Evolutionary conservation across 805 yeast species (phyloP), one percentile per base, ranked within the genome.

Genomic region (Lachancea thermotolerans): DNA sequence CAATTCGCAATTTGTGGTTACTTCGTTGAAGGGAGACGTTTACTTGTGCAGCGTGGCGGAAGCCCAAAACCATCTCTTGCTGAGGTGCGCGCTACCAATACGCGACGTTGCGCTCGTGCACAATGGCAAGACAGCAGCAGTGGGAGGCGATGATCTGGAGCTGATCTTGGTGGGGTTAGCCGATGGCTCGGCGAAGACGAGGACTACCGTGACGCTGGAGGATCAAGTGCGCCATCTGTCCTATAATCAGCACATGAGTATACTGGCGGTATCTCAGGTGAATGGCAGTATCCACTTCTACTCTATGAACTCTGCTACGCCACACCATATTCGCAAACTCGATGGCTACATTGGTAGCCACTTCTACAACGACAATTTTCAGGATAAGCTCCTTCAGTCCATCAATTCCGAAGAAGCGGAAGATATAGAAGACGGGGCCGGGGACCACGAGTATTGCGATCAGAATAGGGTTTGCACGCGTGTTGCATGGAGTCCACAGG

Each of bases 401-500:
- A 15, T 58, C 71, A 37, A 71, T 72, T 35, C 73, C 53, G 49
- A 60, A 54, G 81, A 75, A 37, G 71, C 72, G 39, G 59, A 63
- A 3, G 55, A 49, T 16, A 65, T 60, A n/a, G 66, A 62, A 12
- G 58, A 56, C 10, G 37, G 10, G 16, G 57, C 64, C 12, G 55
- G 49, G 1, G 71, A 65, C 49, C 54, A 62, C 9, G 64, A 62
- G 38, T 58, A 55, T 33, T 50, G 58, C 29, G 62, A 59, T 35
- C 72, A 69, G 34, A 70, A 69, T 55, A 63, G 75, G 36, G 58
- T 75, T 1, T 65, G 81, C 21, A 72, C 85, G 0, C 74, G 73
- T 35, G 72, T 79, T 2, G 76, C 74, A 32, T 88, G 95, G 95
- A 77, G 79, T 46, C 77, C 83, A 2, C 70, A 74, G 43, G 95